Percentiles rank a stretch among this genome's conserved stretches.
Conservation (phyloP, 345 rosid species). For the Cardamine occulta region DNA sequence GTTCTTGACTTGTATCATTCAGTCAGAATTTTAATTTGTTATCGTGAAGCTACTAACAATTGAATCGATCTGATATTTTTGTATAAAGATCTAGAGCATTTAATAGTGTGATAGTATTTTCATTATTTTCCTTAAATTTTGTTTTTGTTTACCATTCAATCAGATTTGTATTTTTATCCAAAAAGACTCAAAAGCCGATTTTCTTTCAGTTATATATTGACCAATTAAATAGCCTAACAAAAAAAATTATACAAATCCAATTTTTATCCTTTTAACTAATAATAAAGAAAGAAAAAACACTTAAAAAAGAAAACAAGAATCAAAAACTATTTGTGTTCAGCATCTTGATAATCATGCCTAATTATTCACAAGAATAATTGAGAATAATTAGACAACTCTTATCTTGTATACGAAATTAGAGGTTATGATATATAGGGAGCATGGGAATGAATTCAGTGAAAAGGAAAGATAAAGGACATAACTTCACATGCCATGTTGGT, state of each 20-base stretch:
- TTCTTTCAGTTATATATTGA: not conserved
- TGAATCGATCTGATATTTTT: not conserved
- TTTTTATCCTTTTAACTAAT: not conserved
- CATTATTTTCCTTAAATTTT: not conserved
- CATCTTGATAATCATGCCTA: conserved; percentile 9
- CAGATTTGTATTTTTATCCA: not conserved
- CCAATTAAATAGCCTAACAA: not conserved
- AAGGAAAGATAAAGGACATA: conserved; percentile 16
- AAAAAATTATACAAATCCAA: not conserved
- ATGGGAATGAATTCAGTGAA: conserved; percentile 26
- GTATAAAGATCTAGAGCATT: not conserved
- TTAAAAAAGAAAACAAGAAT: not conserved
- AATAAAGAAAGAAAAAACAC: not conserved
- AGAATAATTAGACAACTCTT: not conserved
- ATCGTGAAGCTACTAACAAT: not conserved
- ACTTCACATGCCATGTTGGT: conserved; percentile 39
- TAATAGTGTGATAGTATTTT: not conserved
- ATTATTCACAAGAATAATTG: conserved; percentile 14
- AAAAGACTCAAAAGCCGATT: not conserved
- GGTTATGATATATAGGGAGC: conserved; percentile 19
- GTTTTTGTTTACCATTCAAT: not conserved
- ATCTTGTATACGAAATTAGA: conserved; percentile 25
- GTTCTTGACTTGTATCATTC: not conserved
- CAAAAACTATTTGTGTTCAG: not conserved
- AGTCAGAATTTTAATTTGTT: not conserved